Evolutionary conservation across 1,284 basidiomycete genomes (phyloP), one percentile per base, ranked within the genome.

Genomic region (Anthracocystis panici-leucophaei): DNA sequence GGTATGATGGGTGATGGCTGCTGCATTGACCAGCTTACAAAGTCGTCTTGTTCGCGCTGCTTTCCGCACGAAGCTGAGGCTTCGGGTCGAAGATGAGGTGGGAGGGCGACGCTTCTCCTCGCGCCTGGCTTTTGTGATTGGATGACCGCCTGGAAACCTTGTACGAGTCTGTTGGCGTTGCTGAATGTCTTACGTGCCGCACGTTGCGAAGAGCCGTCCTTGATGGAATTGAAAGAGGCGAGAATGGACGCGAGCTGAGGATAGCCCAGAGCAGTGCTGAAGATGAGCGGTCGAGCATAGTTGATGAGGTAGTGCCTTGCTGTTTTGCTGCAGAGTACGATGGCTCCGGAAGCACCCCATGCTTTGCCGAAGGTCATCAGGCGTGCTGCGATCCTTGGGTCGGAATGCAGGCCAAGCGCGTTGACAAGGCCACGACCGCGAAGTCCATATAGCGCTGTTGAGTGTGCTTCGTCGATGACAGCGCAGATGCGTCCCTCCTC

Each of bases 281-380:
- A 82, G 54, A 82, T 77, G 72, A 98, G 88, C 5, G 94, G 91
- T 33, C 95, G 89, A 0, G 94, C 94, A 86, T 97, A 98, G 85
- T 98, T 98, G 82, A 97, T 87, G 21, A 97, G 87, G 86, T 95
- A 97, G 67, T 92, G 90, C 8, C 92, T 90, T 33, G 94, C 89
- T 1, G 93, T 87, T 3, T 89, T 87, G 18, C 88, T 91, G 42
- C 91, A 91, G 25, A 97, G 87, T 5, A 97, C 86, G 3, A 93
- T 91, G 44, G 94, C 95, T 14, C 82, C 83, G 5, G 69, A 67
- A 20, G 76, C 68, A 10, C 82, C 83, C 59, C 80, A 75, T 27
- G 82, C 78, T 48, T 86, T 82, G 20, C 82, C 82, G 54, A 82
- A 85, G 0, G 82, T 85, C 51, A 81, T 78, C 25, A 84, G 65